These are phyloP conservation scores for Jamesozyma lodderae DNA, from an alignment of 805 yeast species.

Conservation along the genomic window DNA sequence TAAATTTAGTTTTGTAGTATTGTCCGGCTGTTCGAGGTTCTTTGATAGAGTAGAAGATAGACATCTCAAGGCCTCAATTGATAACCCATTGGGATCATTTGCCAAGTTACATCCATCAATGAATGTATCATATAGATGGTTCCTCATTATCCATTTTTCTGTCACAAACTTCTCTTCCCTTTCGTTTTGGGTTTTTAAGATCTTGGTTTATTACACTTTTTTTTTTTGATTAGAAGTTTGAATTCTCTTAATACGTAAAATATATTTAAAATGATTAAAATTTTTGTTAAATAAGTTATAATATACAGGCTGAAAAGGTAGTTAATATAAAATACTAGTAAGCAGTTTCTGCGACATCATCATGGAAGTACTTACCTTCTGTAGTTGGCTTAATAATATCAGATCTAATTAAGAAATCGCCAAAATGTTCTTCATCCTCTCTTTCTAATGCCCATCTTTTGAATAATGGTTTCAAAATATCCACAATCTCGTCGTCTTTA, in stretches of 20 bases:
- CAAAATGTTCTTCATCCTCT: constrained; percentile 85
- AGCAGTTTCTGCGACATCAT: constrained; percentile 77
- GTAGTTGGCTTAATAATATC: constrained; percentile 84
- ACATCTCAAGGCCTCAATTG: neutral
- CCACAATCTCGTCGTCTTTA: constrained; percentile 81
- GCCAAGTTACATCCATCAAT: neutral
- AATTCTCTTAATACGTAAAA: too few species aligned
- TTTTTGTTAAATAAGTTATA: too few species aligned
- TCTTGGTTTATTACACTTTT: too few species aligned
- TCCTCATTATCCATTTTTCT: neutral
- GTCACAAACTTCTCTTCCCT: too few species aligned
- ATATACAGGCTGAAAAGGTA: too few species aligned
- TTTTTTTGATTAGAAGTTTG: neutral
- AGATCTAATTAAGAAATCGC: constrained; percentile 80
- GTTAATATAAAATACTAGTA: too few species aligned
- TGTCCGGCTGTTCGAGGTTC: too few species aligned
- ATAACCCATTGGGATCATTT: neutral
- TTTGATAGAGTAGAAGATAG: neutral
- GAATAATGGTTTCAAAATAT: constrained; percentile 72
- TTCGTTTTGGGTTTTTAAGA: too few species aligned
- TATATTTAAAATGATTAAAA: too few species aligned
- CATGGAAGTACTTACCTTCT: constrained; percentile 93
- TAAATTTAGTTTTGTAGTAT: neutral
- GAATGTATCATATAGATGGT: neutral
- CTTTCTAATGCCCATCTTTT: constrained; percentile 93